Evolutionary conservation across 805 yeast genomes (phyloP).

Genomic region (Tetrapisispora pingtungensis): DNA sequence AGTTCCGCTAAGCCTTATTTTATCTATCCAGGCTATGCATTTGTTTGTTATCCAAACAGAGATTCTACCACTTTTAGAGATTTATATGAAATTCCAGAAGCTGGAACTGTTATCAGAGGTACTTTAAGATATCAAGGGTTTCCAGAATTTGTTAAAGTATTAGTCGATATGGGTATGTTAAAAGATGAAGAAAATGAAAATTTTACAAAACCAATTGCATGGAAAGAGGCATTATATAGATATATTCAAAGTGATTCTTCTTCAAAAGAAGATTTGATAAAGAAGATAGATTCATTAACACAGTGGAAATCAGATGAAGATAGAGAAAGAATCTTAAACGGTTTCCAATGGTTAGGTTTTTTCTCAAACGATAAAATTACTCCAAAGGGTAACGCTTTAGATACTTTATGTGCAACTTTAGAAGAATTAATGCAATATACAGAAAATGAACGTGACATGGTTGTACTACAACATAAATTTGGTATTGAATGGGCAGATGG

Average conservation of each 20-base stretch:
- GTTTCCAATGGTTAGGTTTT: conserved; percentile 90
- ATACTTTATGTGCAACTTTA: conserved; percentile 91
- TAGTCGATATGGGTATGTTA: conserved; percentile 89
- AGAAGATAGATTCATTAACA: conserved; percentile 68
- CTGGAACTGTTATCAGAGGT: conserved; percentile 93
- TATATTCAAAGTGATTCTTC: conserved; percentile 66
- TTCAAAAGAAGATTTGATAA: conserved; percentile 61
- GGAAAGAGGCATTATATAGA: conserved; percentile 81
- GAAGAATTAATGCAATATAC: conserved; percentile 95
- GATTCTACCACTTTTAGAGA: conserved; percentile 92
- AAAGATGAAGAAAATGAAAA: conserved; percentile 60
- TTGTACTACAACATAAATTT: conserved; percentile 92
- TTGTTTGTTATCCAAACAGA: conserved; percentile 95
- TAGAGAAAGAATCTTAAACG: conserved; percentile 76
- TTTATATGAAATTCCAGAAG: conserved; percentile 91
- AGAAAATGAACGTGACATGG: conserved; percentile 91
- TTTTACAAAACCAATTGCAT: conserved; percentile 51
- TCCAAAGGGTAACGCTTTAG: conserved; percentile 91
- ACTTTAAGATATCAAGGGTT: conserved; percentile 96
- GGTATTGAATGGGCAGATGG: conserved; percentile 97
- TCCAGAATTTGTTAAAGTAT: conserved; percentile 93
- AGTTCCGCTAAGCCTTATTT: conserved; percentile 88
- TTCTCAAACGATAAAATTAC: conserved; percentile 66
- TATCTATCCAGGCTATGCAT: conserved; percentile 90
- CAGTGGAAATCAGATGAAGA: conserved; percentile 72